Evolutionary conservation across 441 rosid species (phyloP), one percentile per base, ranked within the genome.

Genomic region (Caryocar brasiliense): DNA sequence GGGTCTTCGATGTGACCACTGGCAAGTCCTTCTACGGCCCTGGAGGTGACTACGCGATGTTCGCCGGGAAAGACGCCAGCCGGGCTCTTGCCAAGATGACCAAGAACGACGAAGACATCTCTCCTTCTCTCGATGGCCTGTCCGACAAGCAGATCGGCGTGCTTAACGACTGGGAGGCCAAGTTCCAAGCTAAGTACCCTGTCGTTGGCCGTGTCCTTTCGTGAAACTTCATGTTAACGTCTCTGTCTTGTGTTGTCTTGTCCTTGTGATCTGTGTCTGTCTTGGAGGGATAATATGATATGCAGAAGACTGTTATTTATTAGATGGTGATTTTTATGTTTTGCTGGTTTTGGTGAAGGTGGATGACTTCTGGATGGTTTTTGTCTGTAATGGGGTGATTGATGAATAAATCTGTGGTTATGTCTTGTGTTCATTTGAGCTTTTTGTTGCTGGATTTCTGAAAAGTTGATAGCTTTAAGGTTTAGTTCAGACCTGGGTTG

Each of bases 1-100:
- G 85, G 0, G 80, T 86, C 12, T 90, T 80, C 65, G 86, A 84
- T 33, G 90, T 86, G 43, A 74, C 82, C 22, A 25, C 95, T 13
- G 83, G 84, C 30, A 79, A 64, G 33, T 79, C 96, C 51, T 90
- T 90, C 75, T 84, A 86, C 65, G 93, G 90, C 0, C 68, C 73
- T 0, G 88, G 85, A 6, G 95, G 96, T 21, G 61, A 78, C 10
- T 84, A 86, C 68, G 68, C 71, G 26, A 62, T 82, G 63, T 84
- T 86, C 66, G 78, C 92, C 1, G 92, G 92, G 40, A 86, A 79
- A 54, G 96, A 90, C 56, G 83, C 92, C 8, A 84, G 85, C 75
- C 70, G 93, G 60, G 95, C 93, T 10, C 58, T 86, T 12, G 96
- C 85, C 25, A 90, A 90, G 76, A 86, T 84, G 92, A 90, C 92